phyloP scores from a whole-genome alignment of 257 asterid genomes.

The Solanum medicagineum region DNA sequence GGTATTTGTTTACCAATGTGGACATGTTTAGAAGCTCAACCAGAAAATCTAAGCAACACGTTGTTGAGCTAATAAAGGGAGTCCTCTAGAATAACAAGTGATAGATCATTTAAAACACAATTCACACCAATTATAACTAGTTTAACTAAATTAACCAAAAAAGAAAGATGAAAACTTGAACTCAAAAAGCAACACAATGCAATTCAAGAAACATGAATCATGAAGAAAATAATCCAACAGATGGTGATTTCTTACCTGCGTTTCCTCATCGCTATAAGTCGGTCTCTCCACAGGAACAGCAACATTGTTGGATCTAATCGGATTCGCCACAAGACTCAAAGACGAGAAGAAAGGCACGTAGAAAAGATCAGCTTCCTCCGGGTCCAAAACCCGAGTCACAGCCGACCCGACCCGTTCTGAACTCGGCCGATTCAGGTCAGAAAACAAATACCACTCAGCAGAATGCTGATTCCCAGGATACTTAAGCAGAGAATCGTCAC shows the following conservation, averaged over 20 bases:
- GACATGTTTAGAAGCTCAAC: neutral
- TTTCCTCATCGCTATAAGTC: slow-evolving; percentile 64
- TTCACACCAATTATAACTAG: neutral
- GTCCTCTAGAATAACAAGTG: neutral
- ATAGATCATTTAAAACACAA: neutral
- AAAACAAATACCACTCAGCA: slow-evolving; percentile 85
- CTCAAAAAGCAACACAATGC: neutral
- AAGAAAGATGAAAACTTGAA: neutral
- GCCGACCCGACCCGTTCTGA: slow-evolving; percentile 33
- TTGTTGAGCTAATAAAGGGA: neutral
- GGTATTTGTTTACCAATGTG: neutral
- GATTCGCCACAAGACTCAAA: slow-evolving; percentile 72
- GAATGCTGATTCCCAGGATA: slow-evolving; percentile 96
- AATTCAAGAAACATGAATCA: neutral
- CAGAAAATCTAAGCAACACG: neutral
- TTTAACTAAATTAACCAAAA: neutral
- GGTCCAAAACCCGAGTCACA: slow-evolving; percentile 45
- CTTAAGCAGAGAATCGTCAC: slow-evolving; percentile 44
- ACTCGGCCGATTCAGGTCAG: slow-evolving; percentile 47
- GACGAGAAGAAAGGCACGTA: slow-evolving; percentile 93
- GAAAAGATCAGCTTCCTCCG: slow-evolving; percentile 78
- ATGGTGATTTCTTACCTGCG: slow-evolving; percentile 39
- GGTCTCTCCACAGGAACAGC: slow-evolving; percentile 12
- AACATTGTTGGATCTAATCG: slow-evolving; percentile 2
- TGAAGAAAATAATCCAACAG: neutral